Conservation (phyloP, 2,329 filamentous ascomycete genomes). For the Magnaporthales sp. region DNA sequence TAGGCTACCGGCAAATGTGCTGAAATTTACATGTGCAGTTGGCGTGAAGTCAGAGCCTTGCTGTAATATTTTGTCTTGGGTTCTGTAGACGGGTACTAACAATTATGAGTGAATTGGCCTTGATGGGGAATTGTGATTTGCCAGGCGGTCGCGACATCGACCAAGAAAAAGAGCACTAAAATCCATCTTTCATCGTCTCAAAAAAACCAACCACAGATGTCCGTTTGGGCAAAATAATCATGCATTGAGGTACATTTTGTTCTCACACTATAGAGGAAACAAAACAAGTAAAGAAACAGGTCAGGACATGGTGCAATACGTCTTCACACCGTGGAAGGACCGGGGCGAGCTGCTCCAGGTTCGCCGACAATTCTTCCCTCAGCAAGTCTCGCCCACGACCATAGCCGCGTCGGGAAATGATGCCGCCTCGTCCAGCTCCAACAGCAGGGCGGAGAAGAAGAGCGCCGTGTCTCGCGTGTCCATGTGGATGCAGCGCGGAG, state of each 20-base stretch:
- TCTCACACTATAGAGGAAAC: background rate
- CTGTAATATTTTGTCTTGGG: background rate
- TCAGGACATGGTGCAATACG: constrained; percentile 55
- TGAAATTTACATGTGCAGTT: too few species aligned
- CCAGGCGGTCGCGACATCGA: background rate
- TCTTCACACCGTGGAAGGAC: constrained; percentile 66
- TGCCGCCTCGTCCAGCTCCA: constrained; percentile 7
- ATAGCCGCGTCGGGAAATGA: constrained; percentile 4
- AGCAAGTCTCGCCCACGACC: constrained; percentile 10
- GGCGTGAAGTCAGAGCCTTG: too few species aligned
- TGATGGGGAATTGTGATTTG: background rate
- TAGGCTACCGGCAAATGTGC: too few species aligned
- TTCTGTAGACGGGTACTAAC: background rate
- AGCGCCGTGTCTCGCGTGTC: constrained; percentile 50
- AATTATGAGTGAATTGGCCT: background rate
- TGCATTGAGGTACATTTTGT: background rate
- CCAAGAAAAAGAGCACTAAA: background rate
- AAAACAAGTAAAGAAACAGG: background rate
- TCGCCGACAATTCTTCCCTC: constrained; percentile 54
- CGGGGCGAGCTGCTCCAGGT: constrained; percentile 57
- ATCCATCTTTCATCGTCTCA: background rate
- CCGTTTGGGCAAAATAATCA: background rate
- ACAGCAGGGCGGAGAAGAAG: constrained; percentile 22
- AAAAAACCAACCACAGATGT: background rate
- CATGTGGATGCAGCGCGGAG: constrained; percentile 64